Evolutionary conservation across 768 basidiomycete species (phyloP), one percentile per base, ranked within the genome.

Genomic region (Pisolithus tinctorius): DNA sequence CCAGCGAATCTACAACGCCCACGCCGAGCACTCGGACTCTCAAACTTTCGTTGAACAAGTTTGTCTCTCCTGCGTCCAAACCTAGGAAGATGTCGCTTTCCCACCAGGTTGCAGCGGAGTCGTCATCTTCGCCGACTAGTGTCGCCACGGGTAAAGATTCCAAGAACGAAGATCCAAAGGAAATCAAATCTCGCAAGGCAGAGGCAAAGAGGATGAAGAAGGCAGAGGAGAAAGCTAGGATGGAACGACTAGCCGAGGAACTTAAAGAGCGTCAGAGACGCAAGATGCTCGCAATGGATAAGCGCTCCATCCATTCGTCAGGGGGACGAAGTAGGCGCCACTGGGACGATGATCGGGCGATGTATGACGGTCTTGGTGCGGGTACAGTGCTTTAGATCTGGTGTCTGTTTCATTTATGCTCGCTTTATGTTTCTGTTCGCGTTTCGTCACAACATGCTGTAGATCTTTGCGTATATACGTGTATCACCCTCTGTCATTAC

Each of bases 131-230:
- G 25, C 64, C 62, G 23, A 16, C 42, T 31, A 63, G 57, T 14
- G 16, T 48, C 10, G 9, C 49, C 1, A 34, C 55, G 14, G 48
- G 53, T 1, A 64, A 30, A 34, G 38, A 25, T 5, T 54, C 55
- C 6, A 68, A 54, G 30, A 60, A 55, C 47, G 58, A 56, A n/a
- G 57, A 65, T n/a, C 60, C 55, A 51, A 60, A 63, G 40, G 78
- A 77, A 51, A 64, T 69, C 56, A 79, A 74, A 63, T 61, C 58
- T 55, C 65, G 65, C 49, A 78, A 71, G 62, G 71, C 69, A 23
- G 71, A 75, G 50, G 71, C 72, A 43, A 74, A 75, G 61, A 59
- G 50, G 55, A 63, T 66, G 63, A 70, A 71, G 54, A 77, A 74
- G 65, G 71, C 72, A 9, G 67, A 72, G 47, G 63, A 69, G 45